Evolutionary conservation across 108 stramenopile species (phyloP).

Genomic region (Stephanodiscus minutulus): DNA sequence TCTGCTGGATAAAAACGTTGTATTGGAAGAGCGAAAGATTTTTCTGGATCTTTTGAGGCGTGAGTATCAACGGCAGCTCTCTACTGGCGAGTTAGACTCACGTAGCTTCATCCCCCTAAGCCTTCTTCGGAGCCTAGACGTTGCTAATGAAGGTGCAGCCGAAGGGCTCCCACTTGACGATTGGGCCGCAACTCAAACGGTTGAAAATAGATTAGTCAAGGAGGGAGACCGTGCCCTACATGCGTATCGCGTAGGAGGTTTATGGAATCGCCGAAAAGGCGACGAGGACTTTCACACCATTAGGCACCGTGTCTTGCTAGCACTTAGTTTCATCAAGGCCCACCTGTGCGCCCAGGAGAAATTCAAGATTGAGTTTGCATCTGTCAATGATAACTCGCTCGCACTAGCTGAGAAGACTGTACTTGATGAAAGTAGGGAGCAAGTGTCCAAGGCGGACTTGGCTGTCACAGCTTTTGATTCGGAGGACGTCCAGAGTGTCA

Average conservation of each 20-base stretch:
- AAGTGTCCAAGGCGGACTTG: slow-evolving; percentile 36
- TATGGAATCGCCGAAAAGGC: slow-evolving; percentile 14
- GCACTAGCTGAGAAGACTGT: slow-evolving; percentile 35
- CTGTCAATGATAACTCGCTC: slow-evolving; percentile 8
- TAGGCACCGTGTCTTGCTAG: slow-evolving; percentile 27
- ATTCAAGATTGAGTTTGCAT: slow-evolving; percentile 34
- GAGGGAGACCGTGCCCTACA: slow-evolving; percentile 27
- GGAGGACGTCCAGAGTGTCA: slow-evolving; percentile 36
- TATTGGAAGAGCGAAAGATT: slow-evolving; percentile 15
- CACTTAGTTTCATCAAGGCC: slow-evolving; percentile 43
- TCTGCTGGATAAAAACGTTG: slow-evolving; percentile 12
- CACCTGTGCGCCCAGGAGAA: slow-evolving; percentile 25
- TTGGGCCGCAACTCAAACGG: slow-evolving; percentile 10
- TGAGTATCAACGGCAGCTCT: slow-evolving; percentile 26
- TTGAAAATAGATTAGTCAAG: slow-evolving; percentile 10
- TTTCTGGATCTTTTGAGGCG: slow-evolving; percentile 22
- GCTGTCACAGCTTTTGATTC: slow-evolving; percentile 25
- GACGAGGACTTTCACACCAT: slow-evolving; percentile 29
- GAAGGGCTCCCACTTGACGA: slow-evolving; percentile 27
- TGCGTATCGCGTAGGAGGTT: slow-evolving; percentile 30
- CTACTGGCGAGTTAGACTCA: slow-evolving; percentile 33
- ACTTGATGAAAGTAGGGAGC: slow-evolving; percentile 34
- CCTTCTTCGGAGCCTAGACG: slow-evolving; percentile 34
- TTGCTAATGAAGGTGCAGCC: slow-evolving; percentile 24
- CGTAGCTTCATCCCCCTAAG: slow-evolving; percentile 28